These are phyloP conservation scores for Jacaranda copaia DNA, from an alignment of 257 asterid species.

Conservation along the genomic window DNA sequence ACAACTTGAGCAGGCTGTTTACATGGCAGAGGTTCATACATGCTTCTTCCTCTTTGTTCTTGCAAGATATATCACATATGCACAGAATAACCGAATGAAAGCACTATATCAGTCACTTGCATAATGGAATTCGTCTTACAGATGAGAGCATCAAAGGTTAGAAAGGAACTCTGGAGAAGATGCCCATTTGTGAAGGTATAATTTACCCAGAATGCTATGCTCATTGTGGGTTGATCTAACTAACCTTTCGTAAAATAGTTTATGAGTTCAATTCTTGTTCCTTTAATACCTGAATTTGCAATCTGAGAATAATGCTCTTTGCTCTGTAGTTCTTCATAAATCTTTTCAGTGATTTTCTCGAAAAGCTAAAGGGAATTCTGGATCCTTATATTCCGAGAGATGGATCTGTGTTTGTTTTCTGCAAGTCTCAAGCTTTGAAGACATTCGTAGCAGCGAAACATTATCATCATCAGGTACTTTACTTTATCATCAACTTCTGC, in stretches of 20 bases:
- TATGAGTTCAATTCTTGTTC: neutral
- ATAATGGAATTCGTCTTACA: constrained; percentile 43
- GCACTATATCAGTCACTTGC: neutral
- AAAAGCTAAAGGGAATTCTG: constrained; percentile 47
- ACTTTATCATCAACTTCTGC: neutral
- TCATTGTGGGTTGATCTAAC: constrained; percentile 27
- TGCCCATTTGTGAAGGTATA: constrained; percentile 80
- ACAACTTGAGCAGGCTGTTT: constrained; percentile 93
- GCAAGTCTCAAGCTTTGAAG: constrained; percentile 53
- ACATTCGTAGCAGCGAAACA: constrained; percentile 55
- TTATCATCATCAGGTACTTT: constrained; percentile 77
- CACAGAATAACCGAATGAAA: neutral
- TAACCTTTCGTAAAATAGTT: constrained; percentile 1
- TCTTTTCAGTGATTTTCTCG: constrained; percentile 36
- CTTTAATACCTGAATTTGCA: constrained; percentile 16
- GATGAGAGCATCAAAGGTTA: constrained; percentile 59
- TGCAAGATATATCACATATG: constrained; percentile 8
- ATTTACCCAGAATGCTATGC: constrained; percentile 11
- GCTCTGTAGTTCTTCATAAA: constrained; percentile 52
- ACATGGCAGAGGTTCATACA: constrained; percentile 71
- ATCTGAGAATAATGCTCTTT: constrained; percentile 33
- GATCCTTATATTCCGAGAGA: constrained; percentile 46
- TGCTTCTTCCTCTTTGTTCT: constrained; percentile 23
- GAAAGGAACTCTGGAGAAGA: constrained; percentile 58
- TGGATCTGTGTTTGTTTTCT: constrained; percentile 44